These are phyloP conservation scores for Saxophila tyrrhenica DNA, from an alignment of 495 filamentous ascomycete species.

Conservation along the genomic window DNA sequence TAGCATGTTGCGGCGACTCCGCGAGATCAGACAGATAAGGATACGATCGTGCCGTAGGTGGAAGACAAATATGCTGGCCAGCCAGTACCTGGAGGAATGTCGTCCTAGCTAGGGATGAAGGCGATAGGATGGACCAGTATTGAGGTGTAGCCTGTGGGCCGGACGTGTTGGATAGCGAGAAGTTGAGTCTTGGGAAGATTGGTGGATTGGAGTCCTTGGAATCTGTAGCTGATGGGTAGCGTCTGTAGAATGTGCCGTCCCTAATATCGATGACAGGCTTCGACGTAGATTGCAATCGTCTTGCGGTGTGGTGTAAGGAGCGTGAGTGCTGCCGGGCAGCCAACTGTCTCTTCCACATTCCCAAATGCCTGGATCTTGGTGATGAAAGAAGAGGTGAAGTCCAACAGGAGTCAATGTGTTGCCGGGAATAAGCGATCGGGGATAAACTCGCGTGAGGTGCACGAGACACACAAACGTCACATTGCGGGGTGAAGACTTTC, in stretches of 20 bases:
- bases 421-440: not conserved
- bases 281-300: not conserved
- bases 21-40: constrained; percentile 60
- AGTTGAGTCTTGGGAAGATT: constrained; percentile 56
- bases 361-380: not conserved
- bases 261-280: constrained; percentile 58
- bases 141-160: constrained; percentile 24
- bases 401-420: not conserved
- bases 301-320: constrained; percentile 2
- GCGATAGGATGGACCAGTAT: constrained; percentile 67
- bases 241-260: constrained; percentile 70
- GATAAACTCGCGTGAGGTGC: not conserved
- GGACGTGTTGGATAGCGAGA: constrained; percentile 47
- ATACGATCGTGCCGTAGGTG: constrained; percentile 59
- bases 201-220: constrained; percentile 42
- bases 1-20: constrained; percentile 50
- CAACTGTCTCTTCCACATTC: not conserved
- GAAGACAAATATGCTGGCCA: constrained; percentile 60
- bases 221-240: constrained; percentile 29
- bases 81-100: constrained; percentile 64
- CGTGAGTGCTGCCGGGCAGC: constrained; percentile 11
- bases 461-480: too few relatives aligned
- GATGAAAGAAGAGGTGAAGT: not conserved
- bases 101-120: constrained; percentile 59
- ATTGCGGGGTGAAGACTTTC: too few relatives aligned